These are phyloP conservation scores for Colletotrichum eleusines DNA, from an alignment of 2,329 filamentous ascomycete genomes.

Conservation along the genomic window DNA sequence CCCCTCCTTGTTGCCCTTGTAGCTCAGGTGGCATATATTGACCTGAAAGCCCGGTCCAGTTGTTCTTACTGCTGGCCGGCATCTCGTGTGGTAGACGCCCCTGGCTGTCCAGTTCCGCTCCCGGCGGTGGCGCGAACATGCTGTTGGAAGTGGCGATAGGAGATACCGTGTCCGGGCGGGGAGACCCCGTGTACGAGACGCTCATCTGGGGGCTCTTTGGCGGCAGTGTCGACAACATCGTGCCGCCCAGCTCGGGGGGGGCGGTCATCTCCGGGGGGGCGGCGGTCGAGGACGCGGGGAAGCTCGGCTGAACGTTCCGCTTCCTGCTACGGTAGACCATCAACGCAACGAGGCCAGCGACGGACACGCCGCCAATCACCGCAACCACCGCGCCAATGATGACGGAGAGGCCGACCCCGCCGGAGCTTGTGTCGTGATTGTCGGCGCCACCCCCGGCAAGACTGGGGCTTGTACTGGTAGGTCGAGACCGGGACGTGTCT, in stretches of 20 bases:
- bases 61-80: conserved; percentile 41
- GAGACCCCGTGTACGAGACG: conserved; percentile 43
- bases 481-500: conserved; percentile 12
- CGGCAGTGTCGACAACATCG: conserved; percentile 40
- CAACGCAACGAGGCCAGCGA: conserved; percentile 48
- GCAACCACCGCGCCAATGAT: conserved; percentile 51
- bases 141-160: conserved; percentile 45
- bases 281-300: conserved; percentile 41
- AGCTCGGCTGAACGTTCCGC: conserved; percentile 41
- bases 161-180: conserved; percentile 45
- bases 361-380: conserved; percentile 36
- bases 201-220: conserved; percentile 49
- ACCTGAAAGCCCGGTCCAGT: conserved; percentile 39
- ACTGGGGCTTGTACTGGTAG: conserved; percentile 10
- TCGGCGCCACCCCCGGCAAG: conserved; percentile 26
- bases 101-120: conserved; percentile 48
- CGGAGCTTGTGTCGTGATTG: conserved; percentile 9
- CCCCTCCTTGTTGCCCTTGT: conserved; percentile 39
- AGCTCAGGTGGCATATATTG: conserved; percentile 45
- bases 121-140: conserved; percentile 43
- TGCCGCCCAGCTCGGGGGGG: conserved; percentile 51
- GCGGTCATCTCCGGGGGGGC: conserved; percentile 43
- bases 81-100: conserved; percentile 42
- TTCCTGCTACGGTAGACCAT: conserved; percentile 55
- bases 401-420: conserved; percentile 47